A percentile compares a stretch with the other conserved stretches of the same genome.
Evolutionary conservation across 129 eudicot species (phyloP).

Genomic region (Dittrichia graveolens): DNA sequence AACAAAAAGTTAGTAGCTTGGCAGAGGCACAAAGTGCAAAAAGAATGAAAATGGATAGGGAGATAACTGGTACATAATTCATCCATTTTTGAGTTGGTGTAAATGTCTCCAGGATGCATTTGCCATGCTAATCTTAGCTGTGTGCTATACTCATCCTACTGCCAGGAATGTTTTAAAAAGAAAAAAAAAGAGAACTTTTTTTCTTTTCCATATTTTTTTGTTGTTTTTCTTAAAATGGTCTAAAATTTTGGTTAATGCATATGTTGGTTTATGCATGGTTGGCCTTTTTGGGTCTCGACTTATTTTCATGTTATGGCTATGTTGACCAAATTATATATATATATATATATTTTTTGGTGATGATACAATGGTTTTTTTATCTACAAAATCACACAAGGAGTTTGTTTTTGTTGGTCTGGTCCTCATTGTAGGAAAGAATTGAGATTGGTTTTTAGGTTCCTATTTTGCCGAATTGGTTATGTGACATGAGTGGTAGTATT

Average conservation of each 20-base stretch:
- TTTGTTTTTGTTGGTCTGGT: neutral
- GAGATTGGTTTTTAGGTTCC: too few relatives aligned
- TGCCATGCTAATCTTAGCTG: conserved; percentile 15
- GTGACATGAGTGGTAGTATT: too few relatives aligned
- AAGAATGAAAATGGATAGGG: conserved; percentile 86
- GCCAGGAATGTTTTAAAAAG: neutral
- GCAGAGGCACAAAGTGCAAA: conserved; percentile 67
- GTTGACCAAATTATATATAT: neutral
- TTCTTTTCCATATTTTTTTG: neutral
- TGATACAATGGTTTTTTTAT: conserved; percentile 19
- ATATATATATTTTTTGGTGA: neutral
- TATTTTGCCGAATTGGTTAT: too few relatives aligned
- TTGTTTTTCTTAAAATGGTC: neutral
- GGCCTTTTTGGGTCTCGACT: conserved; percentile 18
- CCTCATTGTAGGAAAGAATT: too few relatives aligned
- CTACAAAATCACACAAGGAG: neutral
- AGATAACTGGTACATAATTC: conserved; percentile 66
- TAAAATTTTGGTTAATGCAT: conserved; percentile 24
- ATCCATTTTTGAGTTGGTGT: conserved; percentile 33
- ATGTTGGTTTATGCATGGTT: conserved; percentile 23
- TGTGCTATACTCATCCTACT: neutral
- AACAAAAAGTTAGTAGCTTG: conserved; percentile 46
- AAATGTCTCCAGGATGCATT: conserved; percentile 27
- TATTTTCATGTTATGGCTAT: conserved; percentile 13
- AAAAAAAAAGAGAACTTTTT: neutral